Conservation (phyloP, 2,329 filamentous ascomycete genomes). For the Fusarium succisae region DNA sequence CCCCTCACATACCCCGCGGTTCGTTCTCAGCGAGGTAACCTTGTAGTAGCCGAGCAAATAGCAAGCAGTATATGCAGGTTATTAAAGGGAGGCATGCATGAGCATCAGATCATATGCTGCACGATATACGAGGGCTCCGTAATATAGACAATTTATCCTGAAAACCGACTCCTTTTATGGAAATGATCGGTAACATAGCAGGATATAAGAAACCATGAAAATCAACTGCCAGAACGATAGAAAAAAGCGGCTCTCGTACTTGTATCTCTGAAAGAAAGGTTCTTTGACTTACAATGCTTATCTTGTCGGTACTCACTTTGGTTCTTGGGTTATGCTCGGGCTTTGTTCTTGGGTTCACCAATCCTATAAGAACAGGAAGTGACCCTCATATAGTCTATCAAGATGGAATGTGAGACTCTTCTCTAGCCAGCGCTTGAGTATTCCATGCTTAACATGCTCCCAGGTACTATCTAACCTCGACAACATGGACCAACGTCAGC, state of each 20-base stretch:
- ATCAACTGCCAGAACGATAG: too few relatives aligned
- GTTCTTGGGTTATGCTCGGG: not conserved
- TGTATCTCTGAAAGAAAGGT: not conserved
- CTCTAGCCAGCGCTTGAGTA: not conserved
- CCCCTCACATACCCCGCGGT: not conserved
- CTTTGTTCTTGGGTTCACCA: not conserved
- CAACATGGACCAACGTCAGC: not conserved
- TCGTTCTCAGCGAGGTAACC: not conserved
- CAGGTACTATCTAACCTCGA: not conserved
- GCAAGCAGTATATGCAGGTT: not conserved
- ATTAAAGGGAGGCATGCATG: not conserved
- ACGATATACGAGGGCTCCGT: not conserved
- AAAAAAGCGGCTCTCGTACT: not conserved
- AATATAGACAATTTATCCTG: too few relatives aligned
- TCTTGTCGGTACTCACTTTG: not conserved
- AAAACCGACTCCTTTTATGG: not conserved
- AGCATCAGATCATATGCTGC: not conserved
- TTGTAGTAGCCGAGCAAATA: not conserved
- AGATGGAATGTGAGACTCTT: not conserved
- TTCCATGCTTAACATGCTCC: fast-evolving
- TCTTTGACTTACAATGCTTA: not conserved
- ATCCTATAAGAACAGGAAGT: not conserved
- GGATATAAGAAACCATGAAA: not conserved
- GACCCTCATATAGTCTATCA: not conserved
- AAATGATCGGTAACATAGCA: not conserved